These are phyloP conservation scores for Globisporangium emineosum DNA, from an alignment of 352 stramenopile genomes.

Conservation along the genomic window DNA sequence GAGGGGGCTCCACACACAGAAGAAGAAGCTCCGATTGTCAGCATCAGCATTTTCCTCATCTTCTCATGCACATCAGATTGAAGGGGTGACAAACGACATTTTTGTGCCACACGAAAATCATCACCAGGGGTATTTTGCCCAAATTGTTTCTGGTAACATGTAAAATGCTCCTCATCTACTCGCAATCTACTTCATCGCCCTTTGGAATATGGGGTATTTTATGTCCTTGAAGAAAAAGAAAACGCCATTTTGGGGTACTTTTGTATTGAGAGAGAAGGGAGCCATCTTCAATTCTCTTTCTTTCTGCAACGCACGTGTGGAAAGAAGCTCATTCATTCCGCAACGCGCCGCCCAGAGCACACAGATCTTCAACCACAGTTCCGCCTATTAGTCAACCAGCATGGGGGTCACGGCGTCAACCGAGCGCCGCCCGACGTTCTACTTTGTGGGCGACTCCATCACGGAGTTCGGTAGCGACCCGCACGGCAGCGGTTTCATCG, in stretches of 20 bases:
- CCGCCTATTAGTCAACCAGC: not conserved
- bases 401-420: slow-evolving; percentile 10
- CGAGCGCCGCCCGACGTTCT: slow-evolving; percentile 28
- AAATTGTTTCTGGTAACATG: too few species aligned
- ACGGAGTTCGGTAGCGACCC: slow-evolving; percentile 45
- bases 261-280: not conserved
- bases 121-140: too few species aligned
- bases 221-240: not conserved
- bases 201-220: not conserved
- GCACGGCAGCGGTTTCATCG: slow-evolving; percentile 38
- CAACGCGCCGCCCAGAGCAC: not conserved
- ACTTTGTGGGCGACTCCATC: slow-evolving; percentile 67
- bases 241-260: not conserved
- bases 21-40: too few species aligned
- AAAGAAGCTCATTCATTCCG: slow-evolving; percentile 1
- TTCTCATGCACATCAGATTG: too few species aligned
- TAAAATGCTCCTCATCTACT: too few species aligned
- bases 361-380: not conserved
- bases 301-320: not conserved
- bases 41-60: too few species aligned
- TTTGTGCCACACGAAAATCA: too few species aligned
- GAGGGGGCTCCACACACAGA: too few species aligned
- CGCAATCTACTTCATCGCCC: too few species aligned
- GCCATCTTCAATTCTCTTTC: not conserved
- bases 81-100: too few species aligned